These are phyloP conservation scores for Wallacemonas rigidus DNA, from an alignment of 208 protist genomes.

Conservation along the genomic window DNA sequence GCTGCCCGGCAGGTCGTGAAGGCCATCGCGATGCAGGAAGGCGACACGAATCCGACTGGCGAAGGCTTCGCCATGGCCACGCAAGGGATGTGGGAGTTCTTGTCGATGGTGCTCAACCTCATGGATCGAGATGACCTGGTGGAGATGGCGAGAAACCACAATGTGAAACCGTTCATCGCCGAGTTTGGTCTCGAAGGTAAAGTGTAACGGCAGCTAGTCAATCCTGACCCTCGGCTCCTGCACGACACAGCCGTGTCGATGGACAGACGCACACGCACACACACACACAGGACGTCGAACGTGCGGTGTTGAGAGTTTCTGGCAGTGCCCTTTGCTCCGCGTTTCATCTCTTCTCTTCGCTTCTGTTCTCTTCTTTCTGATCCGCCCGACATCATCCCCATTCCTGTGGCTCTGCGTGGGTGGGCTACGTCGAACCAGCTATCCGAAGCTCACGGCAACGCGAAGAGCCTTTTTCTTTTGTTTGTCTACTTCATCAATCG, in stretches of 20 bases:
- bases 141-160: conserved; percentile 54
- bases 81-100: conserved; percentile 81
- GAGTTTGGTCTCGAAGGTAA: conserved; percentile 81
- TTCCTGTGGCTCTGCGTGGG: no score
- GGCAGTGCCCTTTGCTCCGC: no score
- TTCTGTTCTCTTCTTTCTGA: no score
- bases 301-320: no score
- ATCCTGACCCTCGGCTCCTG: neutral
- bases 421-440: no score
- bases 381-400: no score
- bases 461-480: no score
- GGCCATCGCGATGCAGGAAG: conserved; percentile 77
- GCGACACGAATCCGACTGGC: conserved; percentile 64
- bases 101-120: conserved; percentile 84
- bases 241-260: neutral
- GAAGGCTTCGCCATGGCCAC: conserved; percentile 53
- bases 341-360: no score
- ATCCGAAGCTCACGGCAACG: no score
- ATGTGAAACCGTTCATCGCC: conserved; percentile 68
- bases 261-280: neutral
- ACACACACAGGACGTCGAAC: no score
- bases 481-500: no score
- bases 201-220: conserved; percentile 22
- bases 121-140: conserved; percentile 87
- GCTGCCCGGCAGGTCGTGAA: conserved; percentile 75